Evolutionary conservation across 768 basidiomycete genomes (phyloP), one percentile per base, ranked within the genome.

Genomic region (Strobilomyces confusus): DNA sequence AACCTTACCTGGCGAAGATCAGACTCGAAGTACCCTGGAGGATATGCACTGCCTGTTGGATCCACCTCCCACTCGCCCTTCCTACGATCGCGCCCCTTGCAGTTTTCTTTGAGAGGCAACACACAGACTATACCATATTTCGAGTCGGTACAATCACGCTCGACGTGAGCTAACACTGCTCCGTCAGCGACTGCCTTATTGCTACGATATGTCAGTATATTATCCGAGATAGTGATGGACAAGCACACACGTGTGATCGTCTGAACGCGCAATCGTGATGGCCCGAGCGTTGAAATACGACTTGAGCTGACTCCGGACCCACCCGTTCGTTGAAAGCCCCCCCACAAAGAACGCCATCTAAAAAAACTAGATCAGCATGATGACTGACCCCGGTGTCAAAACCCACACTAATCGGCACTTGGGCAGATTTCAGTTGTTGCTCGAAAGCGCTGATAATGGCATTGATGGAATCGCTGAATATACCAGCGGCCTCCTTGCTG

Each of bases 231-330:
- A 12, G 29, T 6, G 23, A 9, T 9, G 32, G 48, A 9, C 9
- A 46, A 52, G 15, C 14, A 58, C 57, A 48, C 34, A 25, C 52
- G 33, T 20, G 13, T 14, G 6, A 14, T 8, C 44, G 13, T 44
- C 49, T 5, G 58, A 36, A 12, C 57, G 52, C 19, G 14, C 49
- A 25, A 52, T 17, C 2, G 13, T 37, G 25, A 60, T 43, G 1
- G 43, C 41, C 36, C 4, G 40, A 1, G 0, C 11, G 15, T 20
- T 6, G 42, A 60, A 60, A 40, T 60, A 58, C 1, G 47, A 42
- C 26, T 55, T 42, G 7, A 60, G 42, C n/a, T 22, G 49, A 47
- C 25, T 29, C 46, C 49, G 51, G n/a, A 60, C 37, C 52, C 54
- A 36, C 8, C n/a, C n/a, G n/a, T n/a, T n/a, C n/a, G n/a, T n/a